Conservation (phyloP, 139 green algal species). For the Spirogloea muscicola region DNA sequence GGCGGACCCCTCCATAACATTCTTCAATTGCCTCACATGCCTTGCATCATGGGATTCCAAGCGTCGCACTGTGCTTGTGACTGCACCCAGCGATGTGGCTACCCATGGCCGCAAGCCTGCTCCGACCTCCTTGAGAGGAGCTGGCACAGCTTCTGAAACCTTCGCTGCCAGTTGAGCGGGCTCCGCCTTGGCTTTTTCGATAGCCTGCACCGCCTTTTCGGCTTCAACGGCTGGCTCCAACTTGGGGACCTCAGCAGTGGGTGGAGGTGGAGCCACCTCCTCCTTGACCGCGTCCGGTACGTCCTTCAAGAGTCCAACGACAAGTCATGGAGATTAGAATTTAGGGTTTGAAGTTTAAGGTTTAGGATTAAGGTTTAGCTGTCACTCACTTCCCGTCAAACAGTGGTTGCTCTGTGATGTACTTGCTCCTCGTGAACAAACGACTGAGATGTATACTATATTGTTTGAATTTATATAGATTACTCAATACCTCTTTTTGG, state of each 20-base stretch:
- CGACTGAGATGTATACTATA: too few relatives aligned
- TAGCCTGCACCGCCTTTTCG: too few relatives aligned
- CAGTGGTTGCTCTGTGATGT: slow-evolving; percentile 1
- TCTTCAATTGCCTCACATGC: too few relatives aligned
- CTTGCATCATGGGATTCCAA: too few relatives aligned
- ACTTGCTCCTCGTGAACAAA: not conserved
- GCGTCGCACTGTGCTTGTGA: too few relatives aligned
- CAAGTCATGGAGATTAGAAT: not conserved
- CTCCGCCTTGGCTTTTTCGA: not conserved
- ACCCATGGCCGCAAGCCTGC: not conserved
- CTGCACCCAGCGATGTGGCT: not conserved
- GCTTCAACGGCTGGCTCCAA: not conserved
- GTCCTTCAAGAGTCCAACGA: too few relatives aligned
- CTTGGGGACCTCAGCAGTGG: not conserved
- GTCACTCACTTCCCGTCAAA: not conserved
- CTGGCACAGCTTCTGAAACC: not conserved
- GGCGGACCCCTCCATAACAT: too few relatives aligned
- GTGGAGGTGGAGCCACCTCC: not conserved
- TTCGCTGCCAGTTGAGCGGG: not conserved
- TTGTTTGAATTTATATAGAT: too few relatives aligned
- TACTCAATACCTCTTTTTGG: not conserved
- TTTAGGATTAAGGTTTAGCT: not conserved
- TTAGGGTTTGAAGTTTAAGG: not conserved
- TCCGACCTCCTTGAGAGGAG: not conserved
- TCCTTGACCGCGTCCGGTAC: not conserved